phyloP scores from a whole-genome alignment of 768 basidiomycete species.

The Auricularia cornea region DNA sequence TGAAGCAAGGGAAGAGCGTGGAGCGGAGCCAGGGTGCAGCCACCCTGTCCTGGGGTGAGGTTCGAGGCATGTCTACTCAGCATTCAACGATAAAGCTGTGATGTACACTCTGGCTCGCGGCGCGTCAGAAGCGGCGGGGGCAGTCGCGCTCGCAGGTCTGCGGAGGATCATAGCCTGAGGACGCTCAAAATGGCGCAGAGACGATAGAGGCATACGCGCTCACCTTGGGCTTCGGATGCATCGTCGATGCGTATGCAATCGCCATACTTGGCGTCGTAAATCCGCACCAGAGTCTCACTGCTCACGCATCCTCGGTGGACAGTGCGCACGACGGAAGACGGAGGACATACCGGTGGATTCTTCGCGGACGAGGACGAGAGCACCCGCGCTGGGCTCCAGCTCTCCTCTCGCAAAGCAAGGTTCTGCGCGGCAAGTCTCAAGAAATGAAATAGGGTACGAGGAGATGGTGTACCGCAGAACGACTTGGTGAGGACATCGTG shows the following conservation, averaged over 20 bases:
- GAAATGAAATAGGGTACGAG: conserved; percentile 39
- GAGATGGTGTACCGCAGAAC: conserved; percentile 49
- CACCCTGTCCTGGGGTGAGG: too few species aligned
- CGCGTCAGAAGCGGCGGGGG: background rate
- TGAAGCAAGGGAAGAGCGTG: too few species aligned
- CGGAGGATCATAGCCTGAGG: conserved; percentile 31
- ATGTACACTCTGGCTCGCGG: background rate
- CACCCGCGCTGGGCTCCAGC: conserved; percentile 46
- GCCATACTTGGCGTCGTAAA: conserved; percentile 83
- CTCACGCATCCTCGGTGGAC: background rate
- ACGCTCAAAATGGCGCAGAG: background rate
- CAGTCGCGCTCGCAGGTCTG: background rate
- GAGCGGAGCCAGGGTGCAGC: too few species aligned
- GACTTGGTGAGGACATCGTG: conserved; percentile 34
- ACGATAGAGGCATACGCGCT: background rate
- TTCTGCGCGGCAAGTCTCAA: too few species aligned
- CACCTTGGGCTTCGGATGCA: conserved; percentile 52
- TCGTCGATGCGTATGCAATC: conserved; percentile 56
- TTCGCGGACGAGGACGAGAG: conserved; percentile 52
- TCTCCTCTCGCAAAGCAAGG: conserved; percentile 32
- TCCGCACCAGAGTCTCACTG: conserved; percentile 72
- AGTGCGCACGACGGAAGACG: background rate
- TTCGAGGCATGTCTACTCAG: too few species aligned
- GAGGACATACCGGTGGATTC: conserved; percentile 20
- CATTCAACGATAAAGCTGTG: background rate